Percentiles rank a stretch among this genome's conserved stretches.
Conservation (phyloP, 805 yeast genomes). For the Yamadazyma takamatsuzukensis region DNA sequence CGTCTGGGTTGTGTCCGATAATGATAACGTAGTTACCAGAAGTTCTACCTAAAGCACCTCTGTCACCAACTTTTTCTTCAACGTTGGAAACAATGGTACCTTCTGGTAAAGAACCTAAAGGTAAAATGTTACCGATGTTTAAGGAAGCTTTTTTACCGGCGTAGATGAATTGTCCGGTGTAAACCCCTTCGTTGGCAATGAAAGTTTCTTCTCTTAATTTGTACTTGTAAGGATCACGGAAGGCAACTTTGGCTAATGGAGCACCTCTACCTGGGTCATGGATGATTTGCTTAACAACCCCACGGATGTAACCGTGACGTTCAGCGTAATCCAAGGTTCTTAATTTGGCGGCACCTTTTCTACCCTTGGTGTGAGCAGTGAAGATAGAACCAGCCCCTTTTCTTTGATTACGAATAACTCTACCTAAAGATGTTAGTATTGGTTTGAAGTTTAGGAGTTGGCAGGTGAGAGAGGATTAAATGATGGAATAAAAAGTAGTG, state of each 20-base stretch:
- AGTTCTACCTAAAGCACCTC: conserved; percentile 99
- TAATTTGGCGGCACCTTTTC: conserved; percentile 99
- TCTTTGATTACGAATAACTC: conserved; percentile 99
- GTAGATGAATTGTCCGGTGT: conserved; percentile 98
- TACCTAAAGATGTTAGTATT: conserved; percentile 76
- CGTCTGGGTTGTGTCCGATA: conserved; percentile 99
- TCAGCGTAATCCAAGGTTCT: conserved; percentile 99
- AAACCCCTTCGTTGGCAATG: conserved; percentile 99
- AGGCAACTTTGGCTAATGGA: conserved; percentile 97
- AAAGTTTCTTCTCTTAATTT: conserved; percentile 97
- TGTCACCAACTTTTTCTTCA: conserved; percentile 98
- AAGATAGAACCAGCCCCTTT: conserved; percentile 99
- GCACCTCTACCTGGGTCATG: conserved; percentile 99
- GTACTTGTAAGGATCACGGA: conserved; percentile 99
- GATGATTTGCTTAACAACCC: conserved; percentile 96
- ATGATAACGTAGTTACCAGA: conserved; percentile 99
- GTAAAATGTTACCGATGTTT: conserved; percentile 95
- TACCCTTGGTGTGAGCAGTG: conserved; percentile 99
- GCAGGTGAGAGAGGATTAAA: too few species aligned
- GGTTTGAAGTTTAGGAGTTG: too few species aligned
- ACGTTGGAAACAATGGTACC: conserved; percentile 99
- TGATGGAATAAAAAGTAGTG: too few species aligned
- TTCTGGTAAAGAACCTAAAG: conserved; percentile 96
- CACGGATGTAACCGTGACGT: conserved; percentile 99
- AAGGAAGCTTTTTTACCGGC: conserved; percentile 98